These are phyloP conservation scores for Schizosaccharomyces cryophilus DNA, from an alignment of 805 yeast genomes.

Conservation along the genomic window DNA sequence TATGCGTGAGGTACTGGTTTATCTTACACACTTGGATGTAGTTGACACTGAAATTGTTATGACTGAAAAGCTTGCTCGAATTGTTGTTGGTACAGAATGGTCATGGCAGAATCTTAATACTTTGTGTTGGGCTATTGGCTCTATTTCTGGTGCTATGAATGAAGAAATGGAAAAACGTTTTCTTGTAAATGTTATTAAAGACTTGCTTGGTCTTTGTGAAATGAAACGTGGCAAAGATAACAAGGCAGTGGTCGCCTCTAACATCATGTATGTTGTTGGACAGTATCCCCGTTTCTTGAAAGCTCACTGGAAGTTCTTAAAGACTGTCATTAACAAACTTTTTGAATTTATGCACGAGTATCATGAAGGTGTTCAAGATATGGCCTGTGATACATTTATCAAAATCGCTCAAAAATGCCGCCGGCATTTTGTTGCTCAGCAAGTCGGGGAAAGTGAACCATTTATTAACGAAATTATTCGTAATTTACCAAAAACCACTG, in stretches of 20 bases:
- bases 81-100: slow-evolving; percentile 94
- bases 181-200: slow-evolving; percentile 79
- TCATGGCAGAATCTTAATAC: slow-evolving; percentile 96
- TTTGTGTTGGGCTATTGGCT: slow-evolving; percentile 97
- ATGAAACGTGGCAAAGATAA: slow-evolving; percentile 93
- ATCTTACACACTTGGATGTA: slow-evolving; percentile 84
- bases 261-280: slow-evolving; percentile 97
- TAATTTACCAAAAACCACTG: slow-evolving; percentile 62
- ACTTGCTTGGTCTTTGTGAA: slow-evolving; percentile 72
- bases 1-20: slow-evolving; percentile 86
- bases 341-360: slow-evolving; percentile 99
- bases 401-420: slow-evolving; percentile 89
- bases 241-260: slow-evolving; percentile 98
- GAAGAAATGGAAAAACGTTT: slow-evolving; percentile 93
- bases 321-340: slow-evolving; percentile 82
- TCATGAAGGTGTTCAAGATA: slow-evolving; percentile 97
- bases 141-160: slow-evolving; percentile 95
- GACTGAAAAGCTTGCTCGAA: slow-evolving; percentile 75
- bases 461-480: slow-evolving; percentile 74
- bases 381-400: slow-evolving; percentile 98
- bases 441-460: slow-evolving; percentile 66
- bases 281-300: slow-evolving; percentile 93
- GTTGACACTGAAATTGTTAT: slow-evolving; percentile 80
- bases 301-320: slow-evolving; percentile 94
- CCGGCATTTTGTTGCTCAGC: slow-evolving; percentile 75